Base-by-base conservation (phyloP, 257 asterid species). In the Scutellaria minor region DNA sequence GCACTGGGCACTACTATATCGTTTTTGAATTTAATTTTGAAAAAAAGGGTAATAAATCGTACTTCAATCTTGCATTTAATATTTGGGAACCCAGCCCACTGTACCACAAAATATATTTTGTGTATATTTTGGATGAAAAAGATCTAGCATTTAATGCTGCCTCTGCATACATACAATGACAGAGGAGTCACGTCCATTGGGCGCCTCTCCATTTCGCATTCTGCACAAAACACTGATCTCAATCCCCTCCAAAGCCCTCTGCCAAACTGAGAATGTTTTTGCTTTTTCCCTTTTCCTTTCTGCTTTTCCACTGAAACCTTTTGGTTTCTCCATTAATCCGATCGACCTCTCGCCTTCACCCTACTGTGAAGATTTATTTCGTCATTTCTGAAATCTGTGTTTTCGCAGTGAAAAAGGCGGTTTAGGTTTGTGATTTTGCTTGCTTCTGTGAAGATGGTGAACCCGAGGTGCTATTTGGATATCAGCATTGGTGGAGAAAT, bases 401-500 rank as follows among this genome's bases (percentile, higher is more conserved):
- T 39, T 39, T 40, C 13, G 31, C 2, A 13, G 22, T 7, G 11
- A 13, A 14, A 4, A 15, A 45, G 67, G 9, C 37, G 37, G 40
- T 39, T 14, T 61, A 39, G 66, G 66, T 61, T 61, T 40, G 27
- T 14, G 13, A 2, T 37, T 60, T 39, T 10, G 64, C 64, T 58
- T 58, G 64, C 22, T 22, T 58, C 44, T 31, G 64, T 13, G 58
- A 50, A 35, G 50, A 73, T 78, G 85, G 82, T 53, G 81, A 77
- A 77, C 58, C 79, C 79, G 18, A 45, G 89, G 70, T 91, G 97
- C 78, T 89, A 58, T 68, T 64, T 91, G 83, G 97, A 91, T 78
- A 79, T 91, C 20, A 82, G 88, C 82, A 87, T 91, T 77, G 97
- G 87, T 41, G 96, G 92, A n/a, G 96, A 91, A 47, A 81, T 83